Evolutionary conservation across 495 filamentous ascomycete species (phyloP).

Genomic region (Hypomontagnella submonticulosa): DNA sequence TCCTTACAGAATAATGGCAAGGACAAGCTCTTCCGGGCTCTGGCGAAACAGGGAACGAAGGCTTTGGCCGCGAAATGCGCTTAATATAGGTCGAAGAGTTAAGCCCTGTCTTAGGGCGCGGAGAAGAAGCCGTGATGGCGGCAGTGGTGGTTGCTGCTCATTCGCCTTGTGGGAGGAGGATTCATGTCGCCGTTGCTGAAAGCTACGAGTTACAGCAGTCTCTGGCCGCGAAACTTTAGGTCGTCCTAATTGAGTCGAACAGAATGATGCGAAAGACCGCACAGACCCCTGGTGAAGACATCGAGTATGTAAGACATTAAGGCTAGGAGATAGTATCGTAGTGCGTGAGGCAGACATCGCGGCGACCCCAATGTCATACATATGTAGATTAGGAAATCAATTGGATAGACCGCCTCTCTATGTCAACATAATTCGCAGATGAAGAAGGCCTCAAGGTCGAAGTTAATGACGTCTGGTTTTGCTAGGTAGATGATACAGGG

Average conservation of each 20-base stretch:
- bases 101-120: conserved; percentile 49
- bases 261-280: conserved; percentile 4
- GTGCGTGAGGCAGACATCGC: conserved; percentile 24
- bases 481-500: not conserved
- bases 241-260: not conserved
- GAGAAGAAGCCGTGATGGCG: conserved; percentile 42
- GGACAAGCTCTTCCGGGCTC: conserved; percentile 55
- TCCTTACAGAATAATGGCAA: conserved; percentile 48
- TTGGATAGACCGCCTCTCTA: conserved; percentile 1
- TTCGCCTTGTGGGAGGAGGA: conserved; percentile 37
- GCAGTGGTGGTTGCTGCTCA: conserved; percentile 39
- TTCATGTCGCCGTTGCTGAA: conserved; percentile 41
- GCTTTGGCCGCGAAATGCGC: conserved; percentile 48
- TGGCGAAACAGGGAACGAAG: conserved; percentile 49
- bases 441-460: too few species aligned
- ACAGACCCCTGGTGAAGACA: conserved; percentile 28
- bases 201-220: conserved; percentile 2
- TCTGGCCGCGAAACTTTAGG: conserved; percentile 1
- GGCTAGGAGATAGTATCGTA: conserved; percentile 4
- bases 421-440: not conserved
- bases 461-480: not conserved
- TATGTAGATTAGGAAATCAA: not conserved
- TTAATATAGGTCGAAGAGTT: conserved; percentile 46
- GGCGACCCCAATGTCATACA: not conserved
- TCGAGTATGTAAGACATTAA: conserved; percentile 28